Conservation (phyloP, 305 asterid species). For the Solanum chacoense region DNA sequence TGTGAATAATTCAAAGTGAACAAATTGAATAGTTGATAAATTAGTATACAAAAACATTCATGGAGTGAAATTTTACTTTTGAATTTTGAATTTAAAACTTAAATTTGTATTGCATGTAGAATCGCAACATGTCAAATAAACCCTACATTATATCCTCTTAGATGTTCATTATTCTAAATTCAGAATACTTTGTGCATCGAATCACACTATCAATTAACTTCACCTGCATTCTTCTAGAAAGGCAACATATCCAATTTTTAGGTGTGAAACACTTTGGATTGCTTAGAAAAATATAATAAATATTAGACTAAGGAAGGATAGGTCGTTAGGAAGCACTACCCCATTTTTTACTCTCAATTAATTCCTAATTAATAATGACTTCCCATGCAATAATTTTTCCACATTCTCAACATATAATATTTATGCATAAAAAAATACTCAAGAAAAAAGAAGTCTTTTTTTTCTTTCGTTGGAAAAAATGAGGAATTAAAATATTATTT, state of each 20-base stretch:
- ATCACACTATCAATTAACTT: not conserved
- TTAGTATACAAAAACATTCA: not conserved
- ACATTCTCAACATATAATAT: not conserved
- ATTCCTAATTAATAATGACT: not conserved
- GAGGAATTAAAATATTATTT: not conserved
- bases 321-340: not conserved
- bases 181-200: not conserved
- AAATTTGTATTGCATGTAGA: not conserved
- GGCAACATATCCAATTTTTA: not conserved
- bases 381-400: not conserved
- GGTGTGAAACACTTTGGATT: not conserved
- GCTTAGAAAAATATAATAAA: not conserved
- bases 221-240: not conserved
- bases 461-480: not conserved
- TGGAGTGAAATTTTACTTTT: not conserved
- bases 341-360: not conserved
- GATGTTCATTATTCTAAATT: not conserved
- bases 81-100: not conserved
- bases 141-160: not conserved
- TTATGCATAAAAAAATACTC: not conserved
- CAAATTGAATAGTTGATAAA: not conserved
- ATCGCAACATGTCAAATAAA: not conserved
- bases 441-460: not conserved
- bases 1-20: too few species aligned
- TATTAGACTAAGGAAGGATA: not conserved